A percentile compares a stretch with the other conserved stretches of the same genome.
These are phyloP conservation scores for Ascocoryne sarcoides DNA, from an alignment of 2,329 filamentous ascomycete genomes.

Conservation along the genomic window DNA sequence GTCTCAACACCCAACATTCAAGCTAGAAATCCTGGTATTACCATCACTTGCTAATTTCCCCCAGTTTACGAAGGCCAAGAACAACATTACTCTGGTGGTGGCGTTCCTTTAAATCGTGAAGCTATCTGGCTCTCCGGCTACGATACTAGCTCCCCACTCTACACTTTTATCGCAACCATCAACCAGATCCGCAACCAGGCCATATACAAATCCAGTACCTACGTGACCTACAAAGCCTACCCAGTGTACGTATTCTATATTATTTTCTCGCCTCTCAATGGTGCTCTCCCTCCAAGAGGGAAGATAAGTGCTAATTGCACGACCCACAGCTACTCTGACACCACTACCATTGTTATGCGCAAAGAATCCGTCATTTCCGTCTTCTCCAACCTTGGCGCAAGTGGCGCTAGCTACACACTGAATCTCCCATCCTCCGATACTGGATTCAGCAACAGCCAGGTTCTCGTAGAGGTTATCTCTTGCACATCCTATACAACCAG, in stretches of 20 bases:
- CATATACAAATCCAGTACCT: slow-evolving; percentile 16
- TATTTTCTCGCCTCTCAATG: too few relatives aligned
- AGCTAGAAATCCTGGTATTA: not conserved
- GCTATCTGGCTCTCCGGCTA: slow-evolving; percentile 37
- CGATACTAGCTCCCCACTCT: slow-evolving; percentile 30
- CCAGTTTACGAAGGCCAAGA: slow-evolving; percentile 44
- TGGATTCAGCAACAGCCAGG: slow-evolving; percentile 30
- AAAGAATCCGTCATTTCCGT: slow-evolving; percentile 28
- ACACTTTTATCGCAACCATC: slow-evolving; percentile 29
- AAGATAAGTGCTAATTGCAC: too few relatives aligned
- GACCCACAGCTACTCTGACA: slow-evolving; percentile 20
- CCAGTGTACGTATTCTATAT: too few relatives aligned
- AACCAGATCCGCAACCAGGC: slow-evolving; percentile 24
- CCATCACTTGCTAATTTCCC: not conserved
- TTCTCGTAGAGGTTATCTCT: slow-evolving; percentile 34
- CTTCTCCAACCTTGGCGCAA: slow-evolving; percentile 34
- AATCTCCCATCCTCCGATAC: slow-evolving; percentile 31
- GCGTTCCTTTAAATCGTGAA: slow-evolving; percentile 35
- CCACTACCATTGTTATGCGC: slow-evolving; percentile 20
- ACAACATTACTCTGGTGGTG: slow-evolving; percentile 36
- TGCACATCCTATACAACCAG: slow-evolving; percentile 37
- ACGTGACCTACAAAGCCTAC: slow-evolving; percentile 22
- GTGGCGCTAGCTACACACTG: slow-evolving; percentile 27
- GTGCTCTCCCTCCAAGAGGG: too few relatives aligned
- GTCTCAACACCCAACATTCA: too few relatives aligned